Evolutionary conservation across 129 eudicot genomes (phyloP).

Genomic region (Silybum marianum): DNA sequence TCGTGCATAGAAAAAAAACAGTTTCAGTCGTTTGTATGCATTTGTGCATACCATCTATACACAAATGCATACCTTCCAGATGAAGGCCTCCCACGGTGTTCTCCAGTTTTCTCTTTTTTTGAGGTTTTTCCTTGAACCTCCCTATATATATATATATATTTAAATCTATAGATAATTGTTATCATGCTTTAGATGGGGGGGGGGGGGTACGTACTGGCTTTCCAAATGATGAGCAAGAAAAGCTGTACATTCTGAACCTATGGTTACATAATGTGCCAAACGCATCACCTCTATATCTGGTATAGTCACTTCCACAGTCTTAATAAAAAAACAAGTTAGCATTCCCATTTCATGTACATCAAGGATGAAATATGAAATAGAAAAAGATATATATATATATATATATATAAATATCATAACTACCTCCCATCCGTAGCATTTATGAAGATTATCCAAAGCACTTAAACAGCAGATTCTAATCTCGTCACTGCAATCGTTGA

Average conservation of each 20-base stretch:
- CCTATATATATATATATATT: too few species aligned
- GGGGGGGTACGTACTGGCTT: slow-evolving; percentile 49
- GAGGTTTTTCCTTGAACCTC: too few species aligned
- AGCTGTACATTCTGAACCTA: slow-evolving; percentile 83
- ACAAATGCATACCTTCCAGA: too few species aligned
- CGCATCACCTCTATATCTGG: slow-evolving; percentile 94
- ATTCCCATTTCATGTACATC: not conserved
- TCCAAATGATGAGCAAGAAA: slow-evolving; percentile 64
- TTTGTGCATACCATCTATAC: too few species aligned
- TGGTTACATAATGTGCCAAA: slow-evolving; percentile 88
- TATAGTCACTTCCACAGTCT: slow-evolving; percentile 76
- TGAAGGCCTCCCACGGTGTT: too few species aligned
- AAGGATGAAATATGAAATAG: not conserved
- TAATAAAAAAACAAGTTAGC: not conserved
- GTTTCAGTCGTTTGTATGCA: too few species aligned
- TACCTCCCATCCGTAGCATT: slow-evolving; percentile 96
- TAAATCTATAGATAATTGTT: not conserved
- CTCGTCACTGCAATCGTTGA: slow-evolving; percentile 77
- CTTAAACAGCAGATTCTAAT: slow-evolving; percentile 66
- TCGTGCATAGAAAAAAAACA: too few species aligned
- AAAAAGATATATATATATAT: not conserved
- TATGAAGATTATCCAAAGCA: slow-evolving; percentile 57
- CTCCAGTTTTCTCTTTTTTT: too few species aligned
- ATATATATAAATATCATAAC: not conserved
- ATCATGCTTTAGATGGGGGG: not conserved